Evolutionary conservation across 768 basidiomycete species (phyloP).

Genomic region (Scleroderma citrinum): DNA sequence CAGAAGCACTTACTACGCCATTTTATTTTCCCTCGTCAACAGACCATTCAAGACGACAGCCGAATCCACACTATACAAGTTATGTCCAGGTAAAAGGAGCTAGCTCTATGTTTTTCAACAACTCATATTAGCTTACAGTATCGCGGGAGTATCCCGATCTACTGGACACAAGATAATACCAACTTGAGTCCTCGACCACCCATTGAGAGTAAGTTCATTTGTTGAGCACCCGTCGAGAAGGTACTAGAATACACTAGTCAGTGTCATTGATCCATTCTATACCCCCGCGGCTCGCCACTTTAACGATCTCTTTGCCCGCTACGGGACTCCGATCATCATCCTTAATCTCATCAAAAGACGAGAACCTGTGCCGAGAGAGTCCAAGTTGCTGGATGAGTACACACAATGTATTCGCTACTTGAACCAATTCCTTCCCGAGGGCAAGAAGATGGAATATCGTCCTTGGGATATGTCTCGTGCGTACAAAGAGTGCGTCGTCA

Average conservation of each 20-base stretch:
- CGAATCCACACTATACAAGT: constrained; percentile 86
- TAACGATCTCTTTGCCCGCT: constrained; percentile 81
- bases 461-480: constrained; percentile 97
- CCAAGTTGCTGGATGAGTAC: constrained; percentile 86
- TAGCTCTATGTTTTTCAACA: background rate
- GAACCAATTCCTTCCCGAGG: constrained; percentile 88
- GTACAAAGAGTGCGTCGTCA: constrained; percentile 74
- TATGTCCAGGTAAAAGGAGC: constrained; percentile 73
- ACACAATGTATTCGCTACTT: constrained; percentile 88
- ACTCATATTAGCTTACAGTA: constrained; percentile 44
- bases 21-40: constrained; percentile 66
- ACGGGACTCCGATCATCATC: constrained; percentile 85
- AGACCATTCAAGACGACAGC: constrained; percentile 40
- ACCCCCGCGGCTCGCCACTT: constrained; percentile 92
- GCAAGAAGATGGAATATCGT: constrained; percentile 83
- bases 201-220: constrained; percentile 75
- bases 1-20: constrained; percentile 82
- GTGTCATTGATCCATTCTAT: constrained; percentile 91
- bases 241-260: constrained; percentile 47
- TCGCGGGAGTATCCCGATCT: constrained; percentile 91
- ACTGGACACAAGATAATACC: constrained; percentile 93
- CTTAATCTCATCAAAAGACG: constrained; percentile 92
- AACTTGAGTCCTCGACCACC: constrained; percentile 91
- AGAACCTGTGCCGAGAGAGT: constrained; percentile 76
- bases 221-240: background rate